Evolutionary conservation across 257 asterid species (phyloP).

Genomic region (Gentiana macrophylla): DNA sequence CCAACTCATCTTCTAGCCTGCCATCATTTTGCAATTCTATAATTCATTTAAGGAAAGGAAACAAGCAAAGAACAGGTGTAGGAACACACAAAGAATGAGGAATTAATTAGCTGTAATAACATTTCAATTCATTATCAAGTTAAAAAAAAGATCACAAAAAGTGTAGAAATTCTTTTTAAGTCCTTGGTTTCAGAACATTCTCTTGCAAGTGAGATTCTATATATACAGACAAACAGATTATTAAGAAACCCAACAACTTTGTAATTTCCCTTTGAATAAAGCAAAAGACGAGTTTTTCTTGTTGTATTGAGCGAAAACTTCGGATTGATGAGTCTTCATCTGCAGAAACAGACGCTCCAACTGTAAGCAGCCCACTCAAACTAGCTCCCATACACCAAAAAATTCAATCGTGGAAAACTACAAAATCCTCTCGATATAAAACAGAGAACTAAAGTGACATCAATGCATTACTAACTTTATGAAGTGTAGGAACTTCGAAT

Average conservation of each 20-base stretch:
- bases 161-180: too few relatives aligned
- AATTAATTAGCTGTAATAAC: neutral
- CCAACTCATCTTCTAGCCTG: constrained; percentile 66
- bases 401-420: too few relatives aligned
- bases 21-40: constrained; percentile 3
- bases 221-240: neutral
- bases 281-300: constrained; percentile 72
- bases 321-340: constrained; percentile 46
- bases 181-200: too few relatives aligned
- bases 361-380: neutral
- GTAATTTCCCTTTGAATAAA: constrained; percentile 39
- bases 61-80: neutral
- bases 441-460: neutral
- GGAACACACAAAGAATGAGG: neutral
- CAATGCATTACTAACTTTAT: too few relatives aligned
- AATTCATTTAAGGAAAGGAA: too few relatives aligned
- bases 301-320: constrained; percentile 46
- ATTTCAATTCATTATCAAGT: neutral
- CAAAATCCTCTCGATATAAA: too few relatives aligned
- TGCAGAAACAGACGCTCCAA: constrained; percentile 12
- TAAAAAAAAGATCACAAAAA: neutral
- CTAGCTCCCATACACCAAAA: too few relatives aligned
- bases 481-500: neutral
- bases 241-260: too few relatives aligned
- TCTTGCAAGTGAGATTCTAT: neutral